Base-by-base conservation (phyloP, 23 red algal species). In the Gracilaria domingensis region DNA sequence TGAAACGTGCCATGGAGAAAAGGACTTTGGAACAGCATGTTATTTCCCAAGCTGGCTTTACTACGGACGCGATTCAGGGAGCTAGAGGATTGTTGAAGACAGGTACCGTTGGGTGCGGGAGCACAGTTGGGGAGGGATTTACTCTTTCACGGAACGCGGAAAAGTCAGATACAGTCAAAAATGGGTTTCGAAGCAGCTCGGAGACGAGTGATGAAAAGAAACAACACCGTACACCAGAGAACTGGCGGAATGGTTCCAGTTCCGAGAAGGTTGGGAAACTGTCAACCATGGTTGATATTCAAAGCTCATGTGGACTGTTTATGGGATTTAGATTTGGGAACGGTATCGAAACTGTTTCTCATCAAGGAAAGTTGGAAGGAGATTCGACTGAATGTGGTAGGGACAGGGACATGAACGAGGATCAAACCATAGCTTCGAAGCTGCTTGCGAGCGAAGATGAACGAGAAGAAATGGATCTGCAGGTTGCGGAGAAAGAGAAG, bases 1-100 rank as follows among this genome's bases (percentile, higher is more conserved):
- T 99, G 84, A 79, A 67, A 23, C 80, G 93, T 12, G 97, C 97
- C 17, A 81, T 75, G 60, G 82, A 94, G 67, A 99, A 99, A 51
- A 80, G 92, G 32, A 80, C 54, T 24, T 69, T 99, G 45, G 97
- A 99, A 81, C 54, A 49, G 21, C 60, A 90, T 37, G 80, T 99
- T 17, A 95, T 99, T 54, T 87, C 91, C 12, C 48, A 94, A 29
- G 91, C 91, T 36, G 71, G 75, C 12, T 94, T 94, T 66, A 94
- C 91, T 0, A 81, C 83, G 21, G 91, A 94, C 34, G 83, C 56
- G 32, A 69, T 94, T 35, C 76, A 26, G 24, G 33, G 75, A 80
- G 13, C 14, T 3, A 13, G 65, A 70, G 65, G n/a, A n/a, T 17
- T 25, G 11, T 34, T 25, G 13, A 70, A 28, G 16, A 70, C 35